Evolutionary conservation across 345 rosid genomes (phyloP), one percentile per base, ranked within the genome.

Genomic region (Eucalyptus marginata): DNA sequence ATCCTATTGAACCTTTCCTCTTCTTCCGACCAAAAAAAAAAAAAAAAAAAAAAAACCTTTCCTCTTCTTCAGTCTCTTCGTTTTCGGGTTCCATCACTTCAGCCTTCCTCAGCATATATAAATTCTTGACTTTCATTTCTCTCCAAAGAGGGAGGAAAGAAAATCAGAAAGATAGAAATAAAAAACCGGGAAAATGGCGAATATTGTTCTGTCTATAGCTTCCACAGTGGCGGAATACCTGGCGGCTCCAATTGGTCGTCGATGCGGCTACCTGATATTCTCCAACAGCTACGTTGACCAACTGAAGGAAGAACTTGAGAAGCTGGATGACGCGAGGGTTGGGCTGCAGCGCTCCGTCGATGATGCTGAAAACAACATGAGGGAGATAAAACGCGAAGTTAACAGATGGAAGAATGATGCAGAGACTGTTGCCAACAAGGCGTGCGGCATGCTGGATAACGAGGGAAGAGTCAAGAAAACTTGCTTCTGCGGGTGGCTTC

Each of bases 381-480:
- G 9, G 56, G 22, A 17, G 56, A 51, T 51, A 17, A 51, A 51
- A 51, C 56, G 22, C 22, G 22, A 17, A 17, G 56, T 51, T 17
- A 7, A 51, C 22, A 1, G 22, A 51, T 51, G 56, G 12, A 8
- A 16, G 43, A 33, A 68, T 16, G 2, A 68, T 8, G 80, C 22
- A 10, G 80, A 68, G 80, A 33, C 80, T 3, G 24, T 17, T 0
- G 3, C 25, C 80, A 68, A 17, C 25, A 8, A 17, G 25, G 2
- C 40, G 9, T 22, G 3, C 22, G 11, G 4, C 40, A 1, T 66
- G 40, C 79, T 66, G 79, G 40, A n/a, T 4, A 0, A 64, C 3
- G 40, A 64, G 0, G 22, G 22, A 51, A 51, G 11, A 66, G 79
- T 22, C 11, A 31, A 66, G 43, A 31, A 31, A 66, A 66, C 79